Evolutionary conservation across 2,329 filamentous ascomycete species (phyloP), one percentile per base, ranked within the genome.

Genomic region (Pseudogymnoascus sp.): DNA sequence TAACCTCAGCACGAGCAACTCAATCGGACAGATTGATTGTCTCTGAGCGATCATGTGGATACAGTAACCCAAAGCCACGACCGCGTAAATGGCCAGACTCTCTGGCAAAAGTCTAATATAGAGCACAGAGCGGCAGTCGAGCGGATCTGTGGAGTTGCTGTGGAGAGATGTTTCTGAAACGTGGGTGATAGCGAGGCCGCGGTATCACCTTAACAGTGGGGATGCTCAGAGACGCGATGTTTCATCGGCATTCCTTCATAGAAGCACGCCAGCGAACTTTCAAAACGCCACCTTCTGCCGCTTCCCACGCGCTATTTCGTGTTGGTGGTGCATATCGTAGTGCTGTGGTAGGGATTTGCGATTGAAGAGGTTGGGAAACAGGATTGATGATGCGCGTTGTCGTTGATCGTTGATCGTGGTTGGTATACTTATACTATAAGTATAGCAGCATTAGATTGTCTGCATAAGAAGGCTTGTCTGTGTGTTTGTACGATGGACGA

Each of bases 21-120:
- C 28, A 56, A 56, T 56, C 50, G 50, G 16, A 7, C 50, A 41
- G 50, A 56, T 56, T 56, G 50, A 56, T 56, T 56, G 50, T 56
- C 16, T 41, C 28, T 56, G 50, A 56, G 31, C n/a, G 50, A 56
- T 7, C 19, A 19, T 56, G 50, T 56, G 50, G 50, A 56, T 56
- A 56, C 50, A 56, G 50, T 6, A 31, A 56, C 26, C 1, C n/a
- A 22, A 19, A 19, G 0, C 43, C 43, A 53, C 24, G 43, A 53
- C 43, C 24, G 43, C 28, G 24, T 33, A 31, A 50, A 16, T 5
- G 46, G 46, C 28, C 50, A 56, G 50, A 56, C 50, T 19, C 50
- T 33, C 50, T 56, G 26, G 2, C 50, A 33, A 33, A 56, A 12
- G 5, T 8, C 28, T 24, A 11, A 31, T 26, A 26, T 8, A 14